Percentiles rank a stretch among this genome's conserved stretches.
Conservation (phyloP, 768 basidiomycete genomes). For the Tremella fuciformis region DNA sequence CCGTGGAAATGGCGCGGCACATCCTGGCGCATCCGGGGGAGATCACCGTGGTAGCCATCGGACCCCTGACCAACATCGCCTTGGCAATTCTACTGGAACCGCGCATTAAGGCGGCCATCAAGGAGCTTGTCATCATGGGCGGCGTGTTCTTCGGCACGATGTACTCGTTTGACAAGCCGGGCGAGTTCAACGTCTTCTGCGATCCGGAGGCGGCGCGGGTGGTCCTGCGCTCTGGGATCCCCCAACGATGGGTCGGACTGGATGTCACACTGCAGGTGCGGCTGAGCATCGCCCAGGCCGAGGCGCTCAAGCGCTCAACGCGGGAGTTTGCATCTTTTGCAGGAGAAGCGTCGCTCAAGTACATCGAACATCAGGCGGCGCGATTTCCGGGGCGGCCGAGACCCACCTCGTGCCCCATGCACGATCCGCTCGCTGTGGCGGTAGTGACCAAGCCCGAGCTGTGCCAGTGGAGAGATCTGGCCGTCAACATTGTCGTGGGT, state of each 20-base stretch:
- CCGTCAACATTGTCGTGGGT: slow-evolving; percentile 1
- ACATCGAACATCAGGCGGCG: slow-evolving; percentile 4
- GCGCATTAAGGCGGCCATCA: slow-evolving; percentile 5
- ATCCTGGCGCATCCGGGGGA: slow-evolving; percentile 6
- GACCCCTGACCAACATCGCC: slow-evolving; percentile 10
- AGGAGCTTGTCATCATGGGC: slow-evolving; percentile 12
- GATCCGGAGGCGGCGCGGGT: slow-evolving; percentile 9
- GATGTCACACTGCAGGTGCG: slow-evolving; percentile 9
- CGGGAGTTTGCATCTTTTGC: slow-evolving; percentile 1
- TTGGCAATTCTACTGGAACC: slow-evolving; percentile 8
- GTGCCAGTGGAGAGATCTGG: slow-evolving; percentile 1
- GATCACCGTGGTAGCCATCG: slow-evolving; percentile 12
- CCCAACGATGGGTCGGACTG: slow-evolving; percentile 9
- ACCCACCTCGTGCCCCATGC: slow-evolving; percentile 3
- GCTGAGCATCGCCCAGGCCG: background rate
- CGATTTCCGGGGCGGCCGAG: background rate
- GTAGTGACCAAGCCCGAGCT: slow-evolving; percentile 8
- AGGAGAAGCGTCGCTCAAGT: slow-evolving; percentile 4
- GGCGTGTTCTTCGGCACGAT: slow-evolving; percentile 8
- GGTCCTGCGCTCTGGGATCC: background rate
- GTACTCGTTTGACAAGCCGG: slow-evolving; percentile 4
- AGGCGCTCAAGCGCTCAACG: background rate
- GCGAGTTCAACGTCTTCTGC: slow-evolving; percentile 10
- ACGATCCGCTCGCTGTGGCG: slow-evolving; percentile 12
- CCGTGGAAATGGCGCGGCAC: background rate